phyloP scores from a whole-genome alignment of 805 yeast species.

The Spathaspora sp. region DNA sequence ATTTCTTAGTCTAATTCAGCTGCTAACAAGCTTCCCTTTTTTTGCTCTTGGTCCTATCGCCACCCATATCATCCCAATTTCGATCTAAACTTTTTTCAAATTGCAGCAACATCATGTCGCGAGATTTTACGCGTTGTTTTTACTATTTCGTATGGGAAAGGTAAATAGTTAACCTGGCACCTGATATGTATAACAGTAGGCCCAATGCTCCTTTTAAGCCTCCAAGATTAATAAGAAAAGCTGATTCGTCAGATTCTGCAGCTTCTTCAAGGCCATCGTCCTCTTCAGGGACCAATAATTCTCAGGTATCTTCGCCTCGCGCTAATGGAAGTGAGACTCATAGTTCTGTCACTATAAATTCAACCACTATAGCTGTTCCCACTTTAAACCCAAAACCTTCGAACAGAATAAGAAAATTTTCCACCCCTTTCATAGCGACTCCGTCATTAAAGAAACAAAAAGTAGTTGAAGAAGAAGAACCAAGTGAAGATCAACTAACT shows the following conservation, averaged over 20 bases:
- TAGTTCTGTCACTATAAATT: background rate
- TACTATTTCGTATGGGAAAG: background rate
- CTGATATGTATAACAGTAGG: background rate
- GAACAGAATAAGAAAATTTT: background rate
- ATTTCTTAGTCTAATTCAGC: background rate
- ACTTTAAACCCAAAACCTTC: background rate
- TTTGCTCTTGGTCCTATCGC: background rate
- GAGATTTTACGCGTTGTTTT: background rate
- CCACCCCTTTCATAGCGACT: background rate
- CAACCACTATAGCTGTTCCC: background rate
- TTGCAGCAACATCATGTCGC: background rate
- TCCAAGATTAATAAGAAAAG: conserved; percentile 31
- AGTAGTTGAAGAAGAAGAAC: background rate
- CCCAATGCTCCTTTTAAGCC: conserved; percentile 50
- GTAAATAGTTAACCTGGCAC: background rate
- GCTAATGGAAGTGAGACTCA: background rate
- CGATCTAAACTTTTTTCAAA: too few species aligned
- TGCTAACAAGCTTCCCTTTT: background rate
- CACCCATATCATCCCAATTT: too few species aligned
- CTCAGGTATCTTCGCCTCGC: background rate
- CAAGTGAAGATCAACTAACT: background rate
- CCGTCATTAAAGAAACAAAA: background rate
- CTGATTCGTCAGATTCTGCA: background rate
- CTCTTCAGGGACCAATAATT: background rate
- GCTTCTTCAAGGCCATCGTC: background rate